These are phyloP conservation scores for Esteya vermicola DNA, from an alignment of 2,329 filamentous ascomycete species.

Conservation along the genomic window DNA sequence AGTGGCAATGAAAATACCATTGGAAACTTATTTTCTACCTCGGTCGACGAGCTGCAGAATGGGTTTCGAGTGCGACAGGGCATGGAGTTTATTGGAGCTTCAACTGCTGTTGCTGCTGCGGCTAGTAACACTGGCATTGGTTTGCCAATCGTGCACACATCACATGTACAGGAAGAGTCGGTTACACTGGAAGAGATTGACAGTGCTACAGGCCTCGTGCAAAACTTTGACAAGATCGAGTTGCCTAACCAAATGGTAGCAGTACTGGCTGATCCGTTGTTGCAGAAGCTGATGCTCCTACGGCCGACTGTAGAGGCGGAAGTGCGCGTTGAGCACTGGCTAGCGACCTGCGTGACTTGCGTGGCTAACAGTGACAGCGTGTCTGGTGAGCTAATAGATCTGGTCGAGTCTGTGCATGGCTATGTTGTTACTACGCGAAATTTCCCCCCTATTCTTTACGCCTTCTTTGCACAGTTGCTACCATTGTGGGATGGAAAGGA, in stretches of 20 bases:
- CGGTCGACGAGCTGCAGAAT: constrained; percentile 25
- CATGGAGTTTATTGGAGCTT: constrained; percentile 28
- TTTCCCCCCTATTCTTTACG: constrained; percentile 8
- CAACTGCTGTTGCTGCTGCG: too few species aligned
- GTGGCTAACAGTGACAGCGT: constrained; percentile 35
- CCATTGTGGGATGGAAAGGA: constrained; percentile 47
- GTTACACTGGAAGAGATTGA: constrained; percentile 68
- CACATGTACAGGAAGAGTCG: constrained; percentile 53
- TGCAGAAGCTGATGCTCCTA: constrained; percentile 64
- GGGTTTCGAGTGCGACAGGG: constrained; percentile 47
- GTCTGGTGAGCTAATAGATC: constrained; percentile 32
- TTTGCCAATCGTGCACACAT: constrained; percentile 59
- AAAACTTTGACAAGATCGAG: constrained; percentile 63
- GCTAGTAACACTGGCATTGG: constrained; percentile 18
- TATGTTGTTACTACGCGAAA: constrained; percentile 34
- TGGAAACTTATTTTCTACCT: too few species aligned
- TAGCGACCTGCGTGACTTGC: constrained; percentile 40
- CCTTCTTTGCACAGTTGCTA: constrained; percentile 36
- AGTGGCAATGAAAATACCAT: too few species aligned
- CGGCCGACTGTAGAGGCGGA: constrained; percentile 38
- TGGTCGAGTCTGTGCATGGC: constrained; percentile 39
- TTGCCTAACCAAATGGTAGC: constrained; percentile 71
- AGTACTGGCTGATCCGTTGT: constrained; percentile 57
- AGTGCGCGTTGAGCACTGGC: constrained; percentile 43
- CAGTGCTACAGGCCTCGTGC: constrained; percentile 52